Evolutionary conservation across 176 grass and related monocot species (phyloP), one percentile per base, ranked within the genome.

Genomic region (Ensete ventricosum): DNA sequence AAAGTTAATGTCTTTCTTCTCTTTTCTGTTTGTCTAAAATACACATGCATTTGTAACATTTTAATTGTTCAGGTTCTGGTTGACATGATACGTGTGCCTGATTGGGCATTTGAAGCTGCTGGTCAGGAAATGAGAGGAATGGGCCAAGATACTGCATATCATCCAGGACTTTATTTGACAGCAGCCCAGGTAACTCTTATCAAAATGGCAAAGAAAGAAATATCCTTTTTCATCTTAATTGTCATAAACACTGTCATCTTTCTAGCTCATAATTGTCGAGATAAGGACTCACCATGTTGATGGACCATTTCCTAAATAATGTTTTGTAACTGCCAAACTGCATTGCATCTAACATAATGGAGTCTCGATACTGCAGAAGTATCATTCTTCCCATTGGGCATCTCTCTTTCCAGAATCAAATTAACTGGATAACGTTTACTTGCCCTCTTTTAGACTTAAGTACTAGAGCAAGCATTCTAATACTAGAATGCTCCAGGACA

Each of bases 61-160:
- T 8, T 69, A 27, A 71, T 76, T 14, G 55, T 87, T 55, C 57
- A 99, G 96, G 88, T 99, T 74, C 79, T 99, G 70, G 82, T 99
- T 75, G 96, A 99, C 82, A 91, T 99, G 96, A 91, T 99, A 8
- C 88, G 96, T 20, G 96, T 99, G 55, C 91, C 96, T 52, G 96
- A 91, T 84, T 99, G 96, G 96, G 86, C 96, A 75, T 99, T 99
- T 54, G 96, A 95, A 76, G 96, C 91, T 1, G 88, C 92, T 73
- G 95, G 90, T 67, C 75, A 87, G 73, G 95, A 98, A 87, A 78
- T 98, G 78, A 91, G 95, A 89, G 90, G 86, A 81, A 84, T 93
- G 57, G 95, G 88, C 69, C 95, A 98, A 85, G 90, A 98, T 76
- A 93, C 95, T 21, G 88, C 90, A 50, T 98, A 98, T 74, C 90